Conservation (phyloP, 148 eudicot species). For the Camellia japonica region DNA sequence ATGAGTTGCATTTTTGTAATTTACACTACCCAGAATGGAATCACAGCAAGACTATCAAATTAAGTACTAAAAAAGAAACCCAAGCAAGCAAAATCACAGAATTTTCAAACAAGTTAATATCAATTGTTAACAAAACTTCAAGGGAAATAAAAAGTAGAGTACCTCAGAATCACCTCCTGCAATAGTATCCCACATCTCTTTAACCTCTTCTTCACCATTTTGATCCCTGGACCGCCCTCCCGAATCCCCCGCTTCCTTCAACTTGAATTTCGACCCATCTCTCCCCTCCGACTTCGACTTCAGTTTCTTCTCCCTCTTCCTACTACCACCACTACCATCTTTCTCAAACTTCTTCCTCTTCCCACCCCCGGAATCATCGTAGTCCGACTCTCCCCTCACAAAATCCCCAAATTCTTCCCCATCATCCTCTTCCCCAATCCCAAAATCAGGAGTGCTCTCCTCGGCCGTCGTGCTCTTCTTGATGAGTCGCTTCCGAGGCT, state of each 20-base stretch:
- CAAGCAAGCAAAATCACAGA: not conserved
- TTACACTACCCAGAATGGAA: no score
- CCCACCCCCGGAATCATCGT: conserved; percentile 32
- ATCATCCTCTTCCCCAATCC: conserved; percentile 51
- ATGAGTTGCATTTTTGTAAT: no score
- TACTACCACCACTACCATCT: conserved; percentile 27
- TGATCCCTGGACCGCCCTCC: conserved; percentile 28
- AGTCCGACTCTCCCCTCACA: conserved; percentile 38
- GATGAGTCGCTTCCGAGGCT: conserved; percentile 60
- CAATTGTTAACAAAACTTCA: not conserved
- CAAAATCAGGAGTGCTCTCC: conserved; percentile 42
- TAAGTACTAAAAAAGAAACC: not conserved
- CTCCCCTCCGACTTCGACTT: conserved; percentile 31
- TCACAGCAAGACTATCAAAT: not conserved
- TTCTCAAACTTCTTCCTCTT: conserved; percentile 57
- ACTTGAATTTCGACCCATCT: conserved; percentile 51
- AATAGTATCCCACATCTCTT: conserved; percentile 98
- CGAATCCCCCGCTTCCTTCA: conserved; percentile 39
- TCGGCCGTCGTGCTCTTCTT: conserved; percentile 49
- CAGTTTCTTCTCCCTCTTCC: conserved; percentile 42
- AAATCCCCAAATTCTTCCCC: conserved; percentile 26
- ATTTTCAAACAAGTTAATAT: not conserved
- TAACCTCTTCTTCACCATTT: conserved; percentile 68
- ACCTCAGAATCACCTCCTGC: conserved; percentile 97
- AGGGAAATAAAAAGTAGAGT: not conserved